Evolutionary conservation across 192 early-diverging fungal genomes (phyloP), one percentile per base, ranked within the genome.

Genomic region (Entophlyctis luteolus): DNA sequence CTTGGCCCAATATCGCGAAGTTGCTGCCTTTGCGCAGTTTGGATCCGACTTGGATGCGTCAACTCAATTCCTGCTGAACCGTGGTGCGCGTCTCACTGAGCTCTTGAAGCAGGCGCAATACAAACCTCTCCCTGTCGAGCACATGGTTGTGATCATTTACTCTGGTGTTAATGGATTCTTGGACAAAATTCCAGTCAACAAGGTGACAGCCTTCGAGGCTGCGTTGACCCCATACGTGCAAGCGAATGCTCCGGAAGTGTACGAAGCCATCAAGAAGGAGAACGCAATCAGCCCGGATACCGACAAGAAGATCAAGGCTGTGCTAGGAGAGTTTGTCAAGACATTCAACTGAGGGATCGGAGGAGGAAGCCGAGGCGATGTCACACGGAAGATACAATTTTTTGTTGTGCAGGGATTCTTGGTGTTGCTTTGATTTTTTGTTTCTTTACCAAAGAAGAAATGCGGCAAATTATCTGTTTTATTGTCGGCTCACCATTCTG

Each of bases 21-120:
- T 99, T 57, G 97, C 95, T 68, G 97, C 97, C 52, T 98, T 99
- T 76, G 93, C 97, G 72, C 97, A 99, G 87, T 99, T 99, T 85
- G 97, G 97, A 81, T 98, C 95, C 62, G 97, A 99, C 87, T 87
- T 99, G 68, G 97, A 99, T 85, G 95, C 95, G 72, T 96, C 97
- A 70, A 99, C 97, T 55, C 97, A 98, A 84, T 98, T 96, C 90
- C 81, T 93, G 85, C 82, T 99, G 67, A 96, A 96, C 91, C 94
- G 97, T 88, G 97, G 97, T 88, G 94, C 95, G 71, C 95, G 97
- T 82, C 84, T 99, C 48, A 98, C 95, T 36, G 97, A 99, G 87
- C 85, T 99, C 72, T 81, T 99, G 75, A 99, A 99, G 91, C 97
- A 99, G 85, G 90, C 93, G 71, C 97, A 99, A 85, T 98, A 96